Evolutionary conservation across 768 basidiomycete genomes (phyloP), one percentile per base, ranked within the genome.

Genomic region (Tulasnella sp.): DNA sequence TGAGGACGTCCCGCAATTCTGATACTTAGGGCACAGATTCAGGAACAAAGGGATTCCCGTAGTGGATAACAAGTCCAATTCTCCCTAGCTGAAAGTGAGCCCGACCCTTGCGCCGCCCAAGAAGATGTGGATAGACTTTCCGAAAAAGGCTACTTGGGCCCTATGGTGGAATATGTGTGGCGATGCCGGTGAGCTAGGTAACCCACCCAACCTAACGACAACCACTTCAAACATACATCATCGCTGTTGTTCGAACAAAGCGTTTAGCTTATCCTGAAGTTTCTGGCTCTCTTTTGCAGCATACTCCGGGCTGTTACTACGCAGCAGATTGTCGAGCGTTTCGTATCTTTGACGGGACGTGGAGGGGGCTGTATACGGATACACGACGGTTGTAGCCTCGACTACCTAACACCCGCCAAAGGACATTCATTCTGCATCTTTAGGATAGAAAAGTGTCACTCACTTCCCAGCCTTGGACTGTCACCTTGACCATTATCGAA

Each of bases 381-480:
- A 57, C 23, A 40, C n/a, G 35, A 29, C 26, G 3, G 40, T 37
- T 46, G 29, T 7, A 11, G 32, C 39, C 42, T 35, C 73, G 35
- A 74, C 73, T n/a, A 75, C 74, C 74, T 75, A 37, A 37, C 15
- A 13, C 16, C n/a, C 9, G 44, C 42, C 5, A 75, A 48, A 23
- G 35, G 6, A 51, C 42, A 42, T 11, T 37, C 40, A 75, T 4
- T 4, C 23, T 20, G 7, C 44, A 26, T 39, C 26, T 2, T n/a
- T 26, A 13, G 5, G 5, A 40, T 13, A 46, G 29, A 55, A 23
- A 23, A 46, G 11, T 48, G 11, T 44, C 23, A 75, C 71, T 40
- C 74, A 75, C 74, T 61, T 75, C 74, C 74, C 74, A 75, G 23
- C 74, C 74, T 48, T n/a, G 29, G 9, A 4, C 20, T 13, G 74